Evolutionary conservation across 495 filamentous ascomycete genomes (phyloP).

Genomic region (Cladorrhinum samala): DNA sequence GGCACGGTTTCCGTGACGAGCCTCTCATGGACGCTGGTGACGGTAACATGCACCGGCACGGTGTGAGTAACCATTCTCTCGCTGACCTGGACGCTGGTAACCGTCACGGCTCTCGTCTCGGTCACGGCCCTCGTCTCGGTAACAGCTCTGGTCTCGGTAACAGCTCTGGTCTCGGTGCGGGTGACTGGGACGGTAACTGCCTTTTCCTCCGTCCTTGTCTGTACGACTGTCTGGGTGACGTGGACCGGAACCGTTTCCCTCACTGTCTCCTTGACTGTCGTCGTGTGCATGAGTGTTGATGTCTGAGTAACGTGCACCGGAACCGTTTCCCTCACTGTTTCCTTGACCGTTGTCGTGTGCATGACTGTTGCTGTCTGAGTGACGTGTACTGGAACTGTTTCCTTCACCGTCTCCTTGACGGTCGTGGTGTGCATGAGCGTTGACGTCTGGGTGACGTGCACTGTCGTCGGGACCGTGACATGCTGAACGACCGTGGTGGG

Average conservation of each 20-base stretch:
- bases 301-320: not conserved
- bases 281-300: not conserved
- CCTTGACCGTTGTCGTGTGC: not conserved
- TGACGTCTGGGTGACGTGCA: not conserved
- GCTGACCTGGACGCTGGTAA: slow-evolving; percentile 2
- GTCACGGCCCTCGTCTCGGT: not conserved
- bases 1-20: not conserved
- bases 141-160: no score
- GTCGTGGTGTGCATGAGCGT: not conserved
- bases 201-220: not conserved
- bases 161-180: no score
- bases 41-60: not conserved
- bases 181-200: not conserved
- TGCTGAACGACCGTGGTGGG: slow-evolving; percentile 1
- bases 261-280: not conserved
- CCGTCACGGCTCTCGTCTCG: not conserved
- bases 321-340: not conserved
- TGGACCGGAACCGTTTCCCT: not conserved
- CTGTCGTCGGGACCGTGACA: slow-evolving; percentile 3
- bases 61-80: not conserved
- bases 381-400: not conserved
- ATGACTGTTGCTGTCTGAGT: not conserved
- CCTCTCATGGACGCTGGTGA: not conserved
- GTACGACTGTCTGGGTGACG: not conserved
- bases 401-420: not conserved